These are phyloP conservation scores for Paraphaeosphaeria sporulosa DNA, from an alignment of 2,329 filamentous ascomycete species.

Conservation along the genomic window DNA sequence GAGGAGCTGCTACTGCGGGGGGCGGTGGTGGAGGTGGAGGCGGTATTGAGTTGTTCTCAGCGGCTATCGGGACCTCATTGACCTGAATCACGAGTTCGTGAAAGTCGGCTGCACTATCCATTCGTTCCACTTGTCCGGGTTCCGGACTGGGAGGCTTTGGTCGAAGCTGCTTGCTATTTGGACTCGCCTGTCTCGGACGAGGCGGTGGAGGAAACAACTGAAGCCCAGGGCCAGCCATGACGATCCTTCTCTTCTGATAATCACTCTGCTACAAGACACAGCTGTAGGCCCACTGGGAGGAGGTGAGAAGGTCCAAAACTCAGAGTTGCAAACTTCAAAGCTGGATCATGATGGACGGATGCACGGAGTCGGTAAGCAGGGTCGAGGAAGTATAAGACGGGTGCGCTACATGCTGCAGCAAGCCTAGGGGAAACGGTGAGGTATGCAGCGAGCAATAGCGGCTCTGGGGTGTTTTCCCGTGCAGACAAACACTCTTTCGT, in stretches of 20 bases:
- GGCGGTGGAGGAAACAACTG: slow-evolving; percentile 50
- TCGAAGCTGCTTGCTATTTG: slow-evolving; percentile 33
- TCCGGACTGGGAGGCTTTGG: slow-evolving; percentile 41
- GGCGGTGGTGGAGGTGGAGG: slow-evolving; percentile 20
- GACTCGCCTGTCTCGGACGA: slow-evolving; percentile 43
- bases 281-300: slow-evolving; percentile 11
- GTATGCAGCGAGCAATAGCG: slow-evolving; percentile 43
- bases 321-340: slow-evolving; percentile 16
- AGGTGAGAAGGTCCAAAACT: slow-evolving; percentile 12
- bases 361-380: slow-evolving; percentile 37
- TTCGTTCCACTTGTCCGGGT: slow-evolving; percentile 32
- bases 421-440: slow-evolving; percentile 24
- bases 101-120: slow-evolving; percentile 45
- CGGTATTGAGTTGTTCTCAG: slow-evolving; percentile 33
- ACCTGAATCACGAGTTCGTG: slow-evolving; percentile 51
- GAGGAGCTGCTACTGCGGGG: slow-evolving; percentile 32
- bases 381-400: slow-evolving; percentile 44
- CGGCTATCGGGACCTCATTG: slow-evolving; percentile 47
- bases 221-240: slow-evolving; percentile 45
- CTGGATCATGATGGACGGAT: slow-evolving; percentile 28
- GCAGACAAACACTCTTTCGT: slow-evolving; percentile 39
- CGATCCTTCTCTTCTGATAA: slow-evolving; percentile 30
- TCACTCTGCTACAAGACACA: slow-evolving; percentile 26
- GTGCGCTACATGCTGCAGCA: slow-evolving; percentile 25
- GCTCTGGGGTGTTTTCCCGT: slow-evolving; percentile 40